Conservation (phyloP, 2,329 filamentous ascomycete genomes). For the Aspergillus nomiae region DNA sequence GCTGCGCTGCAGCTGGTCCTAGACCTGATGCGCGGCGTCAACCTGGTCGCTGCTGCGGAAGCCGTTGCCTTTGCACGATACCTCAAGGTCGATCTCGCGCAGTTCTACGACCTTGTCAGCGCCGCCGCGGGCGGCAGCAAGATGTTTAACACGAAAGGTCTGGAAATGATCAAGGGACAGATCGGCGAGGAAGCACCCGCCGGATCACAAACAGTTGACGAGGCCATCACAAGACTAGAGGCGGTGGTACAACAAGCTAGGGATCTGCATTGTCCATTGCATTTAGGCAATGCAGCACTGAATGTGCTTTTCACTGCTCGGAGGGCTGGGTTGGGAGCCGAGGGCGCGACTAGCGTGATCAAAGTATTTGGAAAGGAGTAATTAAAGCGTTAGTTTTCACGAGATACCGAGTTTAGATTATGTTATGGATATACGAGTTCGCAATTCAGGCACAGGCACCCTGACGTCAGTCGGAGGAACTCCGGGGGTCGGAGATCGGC, state of each 20-base stretch:
- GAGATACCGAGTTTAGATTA: not conserved
- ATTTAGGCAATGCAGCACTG: slow-evolving; percentile 41
- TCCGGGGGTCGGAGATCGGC: slow-evolving; percentile 9
- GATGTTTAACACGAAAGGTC: slow-evolving; percentile 44
- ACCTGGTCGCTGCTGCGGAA: slow-evolving; percentile 53
- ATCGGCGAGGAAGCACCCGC: slow-evolving; percentile 27
- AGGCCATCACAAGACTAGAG: slow-evolving; percentile 41
- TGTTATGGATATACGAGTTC: not conserved
- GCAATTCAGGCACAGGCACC: not conserved
- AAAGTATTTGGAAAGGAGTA: slow-evolving; percentile 29
- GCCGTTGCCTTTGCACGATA: slow-evolving; percentile 50
- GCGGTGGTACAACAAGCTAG: slow-evolving; percentile 46
- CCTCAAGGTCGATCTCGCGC: slow-evolving; percentile 47
- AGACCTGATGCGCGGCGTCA: slow-evolving; percentile 49
- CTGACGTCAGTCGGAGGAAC: slow-evolving; percentile 19
- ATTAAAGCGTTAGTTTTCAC: not conserved
- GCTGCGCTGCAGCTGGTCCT: slow-evolving; percentile 44
- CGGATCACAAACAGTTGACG: slow-evolving; percentile 40
- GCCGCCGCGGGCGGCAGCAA: slow-evolving; percentile 51
- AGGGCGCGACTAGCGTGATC: slow-evolving; percentile 36
- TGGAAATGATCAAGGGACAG: slow-evolving; percentile 39
- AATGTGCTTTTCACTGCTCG: slow-evolving; percentile 36
- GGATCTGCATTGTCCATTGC: slow-evolving; percentile 40
- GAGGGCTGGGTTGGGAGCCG: slow-evolving; percentile 31
- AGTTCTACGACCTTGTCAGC: slow-evolving; percentile 50